phyloP scores from a whole-genome alignment of 23 red algal genomes.

The Gracilaria gracilis region DNA sequence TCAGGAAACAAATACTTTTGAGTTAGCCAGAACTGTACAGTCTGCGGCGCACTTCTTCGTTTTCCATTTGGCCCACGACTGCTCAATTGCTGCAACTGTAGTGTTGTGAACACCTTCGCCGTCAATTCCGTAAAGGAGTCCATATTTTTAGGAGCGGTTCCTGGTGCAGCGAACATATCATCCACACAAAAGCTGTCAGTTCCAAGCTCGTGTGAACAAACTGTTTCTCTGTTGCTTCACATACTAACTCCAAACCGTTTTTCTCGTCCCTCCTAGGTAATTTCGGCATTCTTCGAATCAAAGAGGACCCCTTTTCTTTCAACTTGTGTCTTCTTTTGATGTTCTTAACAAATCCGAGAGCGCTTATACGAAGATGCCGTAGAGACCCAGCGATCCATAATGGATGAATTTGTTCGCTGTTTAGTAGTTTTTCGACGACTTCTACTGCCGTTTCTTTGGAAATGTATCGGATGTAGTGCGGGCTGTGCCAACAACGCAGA shows the following conservation, averaged over 20 bases:
- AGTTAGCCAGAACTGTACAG: constrained; percentile 1
- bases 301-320: background rate
- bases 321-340: no score
- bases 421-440: no score
- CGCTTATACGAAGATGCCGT: background rate
- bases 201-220: background rate
- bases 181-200: background rate
- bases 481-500: no score
- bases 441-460: no score
- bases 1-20: constrained; percentile 1
- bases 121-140: background rate
- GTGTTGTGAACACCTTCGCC: background rate
- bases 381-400: no score
- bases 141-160: background rate
- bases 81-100: no score
- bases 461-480: no score
- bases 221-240: no score
- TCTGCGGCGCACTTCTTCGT: background rate
- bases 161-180: background rate
- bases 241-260: background rate
- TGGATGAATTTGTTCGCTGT: no score
- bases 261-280: background rate
- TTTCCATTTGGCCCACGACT: background rate
- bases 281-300: background rate
- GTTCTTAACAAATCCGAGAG: background rate